Evolutionary conservation across 73 alveolate species (phyloP).

Genomic region (Urostyla sp.): DNA sequence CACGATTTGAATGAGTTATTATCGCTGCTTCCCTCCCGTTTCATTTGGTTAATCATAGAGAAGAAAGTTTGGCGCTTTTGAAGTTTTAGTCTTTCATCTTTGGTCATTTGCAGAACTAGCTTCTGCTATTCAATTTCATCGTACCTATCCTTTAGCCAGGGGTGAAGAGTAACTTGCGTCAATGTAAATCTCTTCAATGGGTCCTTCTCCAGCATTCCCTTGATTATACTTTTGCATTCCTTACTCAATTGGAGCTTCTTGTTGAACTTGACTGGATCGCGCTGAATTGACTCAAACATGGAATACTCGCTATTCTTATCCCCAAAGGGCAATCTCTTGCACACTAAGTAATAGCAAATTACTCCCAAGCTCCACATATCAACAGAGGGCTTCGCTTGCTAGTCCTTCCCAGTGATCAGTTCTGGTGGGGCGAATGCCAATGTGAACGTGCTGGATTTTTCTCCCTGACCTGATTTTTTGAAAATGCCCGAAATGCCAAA

Average conservation of each 20-base stretch:
- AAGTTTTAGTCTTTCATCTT: too few relatives aligned
- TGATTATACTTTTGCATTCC: neutral
- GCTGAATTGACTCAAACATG: neutral
- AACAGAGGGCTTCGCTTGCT: conserved; percentile 47
- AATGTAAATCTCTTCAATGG: neutral
- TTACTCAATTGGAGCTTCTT: neutral
- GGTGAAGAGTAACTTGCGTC: neutral
- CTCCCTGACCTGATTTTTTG: too few relatives aligned
- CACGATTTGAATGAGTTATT: too few relatives aligned
- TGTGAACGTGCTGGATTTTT: conserved; percentile 71
- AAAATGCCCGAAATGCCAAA: too few relatives aligned
- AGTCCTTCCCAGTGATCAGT: conserved; percentile 38
- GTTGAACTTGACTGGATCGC: neutral
- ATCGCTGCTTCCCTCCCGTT: too few relatives aligned
- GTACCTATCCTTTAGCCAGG: neutral
- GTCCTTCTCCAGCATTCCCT: neutral
- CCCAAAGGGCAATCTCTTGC: conserved; percentile 63
- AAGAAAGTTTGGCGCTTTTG: too few relatives aligned
- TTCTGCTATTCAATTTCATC: too few relatives aligned
- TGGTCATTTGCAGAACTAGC: too few relatives aligned
- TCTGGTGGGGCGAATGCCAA: conserved; percentile 74
- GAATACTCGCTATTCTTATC: conserved; percentile 42
- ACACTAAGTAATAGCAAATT: conserved; percentile 56
- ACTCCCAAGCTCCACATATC: conserved; percentile 79
- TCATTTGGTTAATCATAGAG: too few relatives aligned